Evolutionary conservation across 1,284 basidiomycete species (phyloP), one percentile per base, ranked within the genome.

Genomic region (Fomitiporia mediterranea): DNA sequence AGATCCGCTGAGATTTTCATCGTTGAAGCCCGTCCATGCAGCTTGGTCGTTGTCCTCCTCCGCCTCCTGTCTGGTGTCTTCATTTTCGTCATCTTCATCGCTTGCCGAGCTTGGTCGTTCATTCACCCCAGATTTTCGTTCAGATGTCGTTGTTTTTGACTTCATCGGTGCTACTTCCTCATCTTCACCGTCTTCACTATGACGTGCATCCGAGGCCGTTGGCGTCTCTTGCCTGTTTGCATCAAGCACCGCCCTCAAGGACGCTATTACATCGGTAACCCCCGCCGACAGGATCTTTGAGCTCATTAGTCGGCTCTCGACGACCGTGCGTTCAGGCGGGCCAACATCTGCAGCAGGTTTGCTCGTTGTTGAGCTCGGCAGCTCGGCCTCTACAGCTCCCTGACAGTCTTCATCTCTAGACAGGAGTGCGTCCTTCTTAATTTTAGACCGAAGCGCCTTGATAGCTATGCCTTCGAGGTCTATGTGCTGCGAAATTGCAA

Each of bases 261-360:
- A 73, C 7, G 78, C 73, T 0, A 94, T 66, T 15, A 80, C 77
- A 19, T 67, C 65, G 15, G 73, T 72, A 2, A 91, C 75, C 60
- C 81, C 82, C 11, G 78, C 74, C 0, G 90, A 85, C 9, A 94
- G 74, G 17, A 78, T 69, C 68, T 91, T 94, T 1, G 87, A 87
- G 64, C 89, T 92, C 42, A 89, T 74, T 23, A 95, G 71, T 27
- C 89, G 81, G 56, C 80, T 84, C 63, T 89, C 84, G 1, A 88
- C 81, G 68, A 88, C 89, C 5, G 77, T 76, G 15, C 71, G 65
- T 1, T 77, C 68, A 8, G 75, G 65, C 1, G 63, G 58, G 11
- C 69, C 49, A 53, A 67, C 69, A 2, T 61, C 61, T 13, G 67
- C 65, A 46, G n/a, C 61, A n/a, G n/a, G n/a, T n/a, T n/a, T n/a